These are phyloP conservation scores for Puccinia hordei DNA, from an alignment of 1,284 basidiomycete genomes.

Conservation along the genomic window DNA sequence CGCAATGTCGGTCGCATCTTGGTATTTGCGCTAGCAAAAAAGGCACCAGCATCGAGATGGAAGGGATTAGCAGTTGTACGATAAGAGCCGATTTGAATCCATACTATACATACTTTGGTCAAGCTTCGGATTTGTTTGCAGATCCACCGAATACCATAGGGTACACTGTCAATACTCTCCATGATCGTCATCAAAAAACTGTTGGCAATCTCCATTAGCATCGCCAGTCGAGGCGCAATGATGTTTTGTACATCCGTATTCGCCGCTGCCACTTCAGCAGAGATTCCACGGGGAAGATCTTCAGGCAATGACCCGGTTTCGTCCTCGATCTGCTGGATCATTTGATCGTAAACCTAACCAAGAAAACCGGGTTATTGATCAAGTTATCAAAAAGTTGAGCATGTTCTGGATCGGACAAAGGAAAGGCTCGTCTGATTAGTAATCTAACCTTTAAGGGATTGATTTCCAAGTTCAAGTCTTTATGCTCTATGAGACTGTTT, in stretches of 20 bases:
- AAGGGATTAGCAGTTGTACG: constrained; percentile 28
- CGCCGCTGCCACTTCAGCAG: constrained; percentile 87
- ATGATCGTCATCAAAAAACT: constrained; percentile 97
- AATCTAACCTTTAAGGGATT: constrained; percentile 85
- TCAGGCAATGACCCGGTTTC: constrained; percentile 86
- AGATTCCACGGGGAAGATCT: constrained; percentile 85
- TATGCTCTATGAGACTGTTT: constrained; percentile 96
- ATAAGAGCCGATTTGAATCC: neutral
- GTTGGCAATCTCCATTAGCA: constrained; percentile 99
- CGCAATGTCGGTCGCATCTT: constrained; percentile 93
- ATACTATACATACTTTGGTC: constrained; percentile 70
- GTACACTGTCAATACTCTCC: constrained; percentile 93
- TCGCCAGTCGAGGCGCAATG: constrained; percentile 89
- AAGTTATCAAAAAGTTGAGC: neutral
- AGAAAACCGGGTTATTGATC: neutral
- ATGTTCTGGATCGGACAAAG: neutral
- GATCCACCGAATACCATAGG: constrained; percentile 99
- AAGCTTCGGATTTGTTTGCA: constrained; percentile 98
- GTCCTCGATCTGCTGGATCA: constrained; percentile 97
- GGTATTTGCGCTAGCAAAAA: constrained; percentile 82
- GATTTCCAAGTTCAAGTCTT: constrained; percentile 96
- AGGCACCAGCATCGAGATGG: neutral
- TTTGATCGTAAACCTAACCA: constrained; percentile 89
- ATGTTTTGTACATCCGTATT: constrained; percentile 95
- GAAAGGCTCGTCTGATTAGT: neutral